Base-by-base conservation (phyloP, 2,329 filamentous ascomycete genomes). In the Pseudogymnoascus sp. region DNA sequence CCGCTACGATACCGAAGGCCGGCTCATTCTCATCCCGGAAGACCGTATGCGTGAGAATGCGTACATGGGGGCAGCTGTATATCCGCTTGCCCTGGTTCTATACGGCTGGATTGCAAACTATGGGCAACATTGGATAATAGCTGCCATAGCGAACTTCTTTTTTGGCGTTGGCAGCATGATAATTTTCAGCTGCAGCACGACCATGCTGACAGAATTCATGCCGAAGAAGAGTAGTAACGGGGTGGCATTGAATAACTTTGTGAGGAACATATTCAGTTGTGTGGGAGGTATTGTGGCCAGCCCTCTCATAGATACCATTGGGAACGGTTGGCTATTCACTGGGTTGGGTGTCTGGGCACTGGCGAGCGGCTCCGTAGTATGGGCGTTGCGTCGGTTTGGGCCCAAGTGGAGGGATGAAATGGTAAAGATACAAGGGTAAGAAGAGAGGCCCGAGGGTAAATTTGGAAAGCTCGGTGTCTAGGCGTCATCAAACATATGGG, bases 201-300 rank as follows among this genome's bases (percentile, higher is more conserved):
- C 91, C 0, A 92, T 95, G 88, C 78, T 95, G 68, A 93, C 90
- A 0, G 90, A 95, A 71, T 92, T 93, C 71, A 87, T 93, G 80
- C 89, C 89, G 13, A 81, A 84, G 44, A 81, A 82, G 66, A 87
- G 87, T 60, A 89, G 86, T 3, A 83, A 83, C 10, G 90, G 89
- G 1, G 88, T 93, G 2, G 91, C 90, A 0, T 79, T 93, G 47
- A 93, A 93, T 74, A 93, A 93, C 72, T 90, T 93, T 70, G 80
- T 90, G 61, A 79, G 90, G 59, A 95, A 93, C 69, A 90, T 92
- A 40, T 87, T 92, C 69, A 86, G 83, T 60, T 92, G 88, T 66
- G 80, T 90, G 0, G 90, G 88, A 9, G 82, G 83, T 47, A 74
- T 93, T 33, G 83, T 92, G 17, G 84, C 87, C 0, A 82, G 87